Conservation (phyloP, 1,284 basidiomycete genomes). For the Mycena sp. region DNA sequence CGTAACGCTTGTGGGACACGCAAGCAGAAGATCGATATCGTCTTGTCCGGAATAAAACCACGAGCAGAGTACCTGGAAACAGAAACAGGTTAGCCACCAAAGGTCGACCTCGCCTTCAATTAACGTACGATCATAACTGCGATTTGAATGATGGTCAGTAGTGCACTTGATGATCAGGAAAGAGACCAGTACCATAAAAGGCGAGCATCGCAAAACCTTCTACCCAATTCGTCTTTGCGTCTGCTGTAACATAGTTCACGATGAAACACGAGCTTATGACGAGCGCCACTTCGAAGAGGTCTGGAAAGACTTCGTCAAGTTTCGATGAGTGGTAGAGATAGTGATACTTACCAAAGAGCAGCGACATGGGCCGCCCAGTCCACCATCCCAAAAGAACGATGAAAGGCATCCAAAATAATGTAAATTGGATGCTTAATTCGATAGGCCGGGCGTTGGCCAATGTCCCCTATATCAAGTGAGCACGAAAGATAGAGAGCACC, state of each 20-base stretch:
- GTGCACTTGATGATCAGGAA: neutral
- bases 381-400: constrained; percentile 70
- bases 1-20: constrained; percentile 33
- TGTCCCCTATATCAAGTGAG: constrained; percentile 14
- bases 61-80: constrained; percentile 47
- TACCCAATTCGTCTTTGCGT: constrained; percentile 68
- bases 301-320: constrained; percentile 27
- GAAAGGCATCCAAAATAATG: constrained; percentile 66
- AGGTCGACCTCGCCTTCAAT: no score
- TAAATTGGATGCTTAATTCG: constrained; percentile 74
- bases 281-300: constrained; percentile 67
- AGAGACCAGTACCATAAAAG: constrained; percentile 53
- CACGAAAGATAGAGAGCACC: no score
- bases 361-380: constrained; percentile 57
- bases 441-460: constrained; percentile 69
- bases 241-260: constrained; percentile 71
- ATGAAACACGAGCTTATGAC: constrained; percentile 71
- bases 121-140: constrained; percentile 54
- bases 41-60: constrained; percentile 65
- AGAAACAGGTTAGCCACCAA: neutral
- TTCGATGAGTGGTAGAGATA: no score
- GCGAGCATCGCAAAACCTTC: constrained; percentile 69
- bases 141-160: neutral
- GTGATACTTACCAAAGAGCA: constrained; percentile 62
- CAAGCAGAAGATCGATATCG: constrained; percentile 47